A percentile compares a stretch with the other conserved stretches of the same genome.
phyloP scores from a whole-genome alignment of 441 rosid genomes.

The Adansonia gregorii region DNA sequence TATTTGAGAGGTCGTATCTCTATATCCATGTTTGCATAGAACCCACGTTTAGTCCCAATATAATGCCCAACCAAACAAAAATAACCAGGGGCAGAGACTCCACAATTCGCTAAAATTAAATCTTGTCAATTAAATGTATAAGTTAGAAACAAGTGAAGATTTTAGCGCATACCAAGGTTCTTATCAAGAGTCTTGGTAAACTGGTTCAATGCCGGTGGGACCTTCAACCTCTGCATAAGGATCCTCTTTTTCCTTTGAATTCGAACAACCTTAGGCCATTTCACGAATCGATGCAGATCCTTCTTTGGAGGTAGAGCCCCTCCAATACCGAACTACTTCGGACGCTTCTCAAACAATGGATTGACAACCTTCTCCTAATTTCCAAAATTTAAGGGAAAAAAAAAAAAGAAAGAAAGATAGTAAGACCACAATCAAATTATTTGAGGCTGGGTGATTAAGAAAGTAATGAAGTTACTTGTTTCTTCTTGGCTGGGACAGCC shows the following conservation, averaged over 20 bases:
- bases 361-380: constrained; percentile 75
- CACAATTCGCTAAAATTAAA: too few relatives aligned
- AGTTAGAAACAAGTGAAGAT: background rate
- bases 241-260: constrained; percentile 90
- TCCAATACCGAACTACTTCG: constrained; percentile 89
- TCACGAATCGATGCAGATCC: constrained; percentile 74
- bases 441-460: background rate
- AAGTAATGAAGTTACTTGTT: constrained; percentile 27
- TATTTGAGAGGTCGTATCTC: too few relatives aligned
- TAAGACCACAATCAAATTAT: background rate
- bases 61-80: constrained; percentile 34
- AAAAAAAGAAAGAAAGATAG: background rate
- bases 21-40: too few relatives aligned
- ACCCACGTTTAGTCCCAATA: too few relatives aligned
- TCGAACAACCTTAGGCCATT: constrained; percentile 81
- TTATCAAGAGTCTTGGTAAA: constrained; percentile 94
- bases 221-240: constrained; percentile 88
- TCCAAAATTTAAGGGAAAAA: background rate
- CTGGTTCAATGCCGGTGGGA: constrained; percentile 86
- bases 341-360: constrained; percentile 86
- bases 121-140: too few relatives aligned
- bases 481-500: constrained; percentile 49
- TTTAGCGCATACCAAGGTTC: constrained; percentile 63
- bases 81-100: too few relatives aligned
- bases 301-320: constrained; percentile 89